phyloP scores from a whole-genome alignment of 208 protist species.

The Trypanosoma brucei region DNA sequence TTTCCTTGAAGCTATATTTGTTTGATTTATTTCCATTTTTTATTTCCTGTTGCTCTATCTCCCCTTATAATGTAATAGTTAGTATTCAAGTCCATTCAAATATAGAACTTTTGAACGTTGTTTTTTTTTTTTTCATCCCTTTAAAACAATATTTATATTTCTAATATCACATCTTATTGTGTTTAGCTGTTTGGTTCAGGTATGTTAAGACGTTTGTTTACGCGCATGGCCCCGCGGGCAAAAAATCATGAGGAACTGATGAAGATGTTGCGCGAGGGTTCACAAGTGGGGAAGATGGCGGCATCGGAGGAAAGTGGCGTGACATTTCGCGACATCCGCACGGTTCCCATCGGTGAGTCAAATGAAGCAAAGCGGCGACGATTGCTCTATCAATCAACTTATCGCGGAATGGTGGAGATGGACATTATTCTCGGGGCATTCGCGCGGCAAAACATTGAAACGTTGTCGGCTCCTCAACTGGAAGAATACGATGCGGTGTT shows the following conservation, averaged over 20 bases:
- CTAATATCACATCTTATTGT: background rate
- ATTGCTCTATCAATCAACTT: constrained; percentile 75
- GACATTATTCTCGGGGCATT: constrained; percentile 85
- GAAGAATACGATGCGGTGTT: constrained; percentile 82
- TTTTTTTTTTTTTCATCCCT: background rate
- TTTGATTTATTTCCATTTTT: too few relatives aligned
- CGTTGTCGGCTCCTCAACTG: constrained; percentile 40
- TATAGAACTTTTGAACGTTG: too few relatives aligned
- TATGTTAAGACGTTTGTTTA: constrained; percentile 14
- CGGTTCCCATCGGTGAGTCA: constrained; percentile 42
- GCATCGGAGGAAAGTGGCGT: constrained; percentile 34
- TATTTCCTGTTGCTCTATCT: too few relatives aligned
- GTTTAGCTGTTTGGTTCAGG: background rate
- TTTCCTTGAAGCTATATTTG: too few relatives aligned
- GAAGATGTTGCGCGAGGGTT: constrained; percentile 20
- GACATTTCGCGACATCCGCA: constrained; percentile 66
- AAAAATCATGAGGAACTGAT: constrained; percentile 27
- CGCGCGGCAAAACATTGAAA: constrained; percentile 46
- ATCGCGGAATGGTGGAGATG: constrained; percentile 89
- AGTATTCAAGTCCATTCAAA: too few relatives aligned
- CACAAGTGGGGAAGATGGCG: constrained; percentile 3
- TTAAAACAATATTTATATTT: background rate
- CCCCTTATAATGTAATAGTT: too few relatives aligned
- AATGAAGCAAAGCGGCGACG: constrained; percentile 67
- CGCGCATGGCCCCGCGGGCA: constrained; percentile 10